Evolutionary conservation across 2,329 filamentous ascomycete genomes (phyloP), one percentile per base, ranked within the genome.

Genomic region (Neonectria coccinea): DNA sequence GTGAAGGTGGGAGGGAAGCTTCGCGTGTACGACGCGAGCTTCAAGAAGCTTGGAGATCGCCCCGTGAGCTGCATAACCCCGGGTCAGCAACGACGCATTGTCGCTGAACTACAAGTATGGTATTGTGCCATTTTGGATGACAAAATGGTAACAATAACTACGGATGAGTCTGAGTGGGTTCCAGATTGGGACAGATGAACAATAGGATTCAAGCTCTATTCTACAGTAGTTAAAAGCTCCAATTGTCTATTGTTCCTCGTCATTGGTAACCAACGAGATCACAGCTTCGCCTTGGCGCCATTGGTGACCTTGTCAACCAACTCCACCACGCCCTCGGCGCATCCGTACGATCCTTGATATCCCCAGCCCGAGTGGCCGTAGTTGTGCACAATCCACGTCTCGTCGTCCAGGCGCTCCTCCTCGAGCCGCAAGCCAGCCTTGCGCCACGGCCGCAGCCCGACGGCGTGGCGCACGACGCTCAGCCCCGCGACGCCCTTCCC

Each of bases 291-390:
- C 63, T 76, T 75, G 45, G 64, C 58, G 5, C 65, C 33, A 22
- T 67, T 70, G 22, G 69, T 58, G 25, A 94, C 84, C 76, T 91
- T 86, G 47, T 86, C 85, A 6, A 93, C 90, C 76, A 94, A 79
- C 76, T 88, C 85, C 2, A 91, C 85, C 0, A 89, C 90, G 36
- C 85, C 82, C 73, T 90, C 83, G 0, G 91, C 88, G 76, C 91
- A 93, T 1, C 92, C 92, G 77, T 91, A 95, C 25, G 83, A 87
- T 2, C 84, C 85, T 74, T 89, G 86, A 64, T 88, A 97, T 11
- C 94, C 94, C 85, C 91, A 93, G 2, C 92, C 92, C 1, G 88
- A 89, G 76, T 94, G 91, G 0, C 92, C 92, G 71, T 94, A 94
- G 72, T 93, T 92, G 76, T 95, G 92, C 58, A 96, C 90, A n/a